These are phyloP conservation scores for Verticillium albo-atrum DNA, from an alignment of 2,329 filamentous ascomycete genomes.

Conservation along the genomic window DNA sequence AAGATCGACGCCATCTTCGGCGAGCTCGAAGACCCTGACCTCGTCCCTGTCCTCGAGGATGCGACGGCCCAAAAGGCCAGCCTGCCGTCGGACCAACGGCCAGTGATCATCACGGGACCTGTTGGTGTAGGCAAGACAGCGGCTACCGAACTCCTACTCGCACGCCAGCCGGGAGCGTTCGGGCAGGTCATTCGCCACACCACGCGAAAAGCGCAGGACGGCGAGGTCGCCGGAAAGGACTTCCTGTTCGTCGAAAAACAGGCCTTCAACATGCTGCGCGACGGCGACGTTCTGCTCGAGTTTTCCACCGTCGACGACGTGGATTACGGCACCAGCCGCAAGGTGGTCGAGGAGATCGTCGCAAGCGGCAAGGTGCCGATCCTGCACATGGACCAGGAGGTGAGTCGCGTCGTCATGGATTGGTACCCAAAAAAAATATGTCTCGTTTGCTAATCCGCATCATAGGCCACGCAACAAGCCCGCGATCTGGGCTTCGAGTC, in stretches of 20 bases:
- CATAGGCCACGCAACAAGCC: slow-evolving; percentile 50
- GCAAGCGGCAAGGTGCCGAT: slow-evolving; percentile 57
- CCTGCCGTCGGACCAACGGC: slow-evolving; percentile 43
- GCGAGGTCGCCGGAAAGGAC: slow-evolving; percentile 45
- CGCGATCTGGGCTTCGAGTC: slow-evolving; percentile 53
- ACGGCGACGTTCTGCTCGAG: slow-evolving; percentile 56
- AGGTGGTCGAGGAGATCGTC: slow-evolving; percentile 44
- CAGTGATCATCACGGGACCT: slow-evolving; percentile 66
- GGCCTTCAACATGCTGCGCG: slow-evolving; percentile 53
- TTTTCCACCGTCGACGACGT: slow-evolving; percentile 44
- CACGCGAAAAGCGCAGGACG: slow-evolving; percentile 42
- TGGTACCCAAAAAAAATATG: background rate
- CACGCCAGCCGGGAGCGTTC: slow-evolving; percentile 62
- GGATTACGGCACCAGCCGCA: slow-evolving; percentile 53
- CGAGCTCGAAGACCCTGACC: slow-evolving; percentile 33
- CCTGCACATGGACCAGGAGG: slow-evolving; percentile 48
- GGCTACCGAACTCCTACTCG: slow-evolving; percentile 58
- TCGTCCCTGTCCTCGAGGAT: slow-evolving; percentile 22
- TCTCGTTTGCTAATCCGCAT: slow-evolving; percentile 3
- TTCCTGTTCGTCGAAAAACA: slow-evolving; percentile 54
- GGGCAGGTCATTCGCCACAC: slow-evolving; percentile 52
- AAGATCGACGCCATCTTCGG: slow-evolving; percentile 59
- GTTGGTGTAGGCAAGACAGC: slow-evolving; percentile 58
- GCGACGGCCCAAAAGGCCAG: slow-evolving; percentile 19
- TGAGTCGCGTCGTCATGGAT: slow-evolving; percentile 24